Evolutionary conservation across 768 basidiomycete genomes (phyloP), one percentile per base, ranked within the genome.

Genomic region (Termitomyces sp.): DNA sequence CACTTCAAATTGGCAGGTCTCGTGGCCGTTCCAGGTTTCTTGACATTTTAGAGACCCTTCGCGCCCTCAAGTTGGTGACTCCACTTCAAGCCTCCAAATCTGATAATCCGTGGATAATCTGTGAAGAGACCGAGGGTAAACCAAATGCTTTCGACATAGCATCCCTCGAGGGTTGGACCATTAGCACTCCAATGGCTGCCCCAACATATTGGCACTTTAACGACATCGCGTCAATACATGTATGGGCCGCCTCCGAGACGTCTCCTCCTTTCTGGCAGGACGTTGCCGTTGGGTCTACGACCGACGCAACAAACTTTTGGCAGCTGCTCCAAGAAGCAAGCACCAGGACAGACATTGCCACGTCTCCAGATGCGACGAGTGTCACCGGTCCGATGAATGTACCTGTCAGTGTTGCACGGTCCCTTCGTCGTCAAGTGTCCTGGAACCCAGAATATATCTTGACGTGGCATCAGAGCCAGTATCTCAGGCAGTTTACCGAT

Each of bases 191-290:
- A 7, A 66, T 70, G 50, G 59, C 69, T n/a, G 80, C 82, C 0
- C 86, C 88, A 0, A 63, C 64, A 1, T 88, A 85, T 68, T 92
- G 88, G 85, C 70, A 76, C 35, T 82, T 91, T 60, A 77, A 78
- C 45, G 66, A 72, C 13, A 60, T 63, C 10, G 85, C 80, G 2
- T 81, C 88, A 0, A 61, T 91, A 7, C 76, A 82, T 64, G 69
- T 84, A 23, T 88, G 88, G 82, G 80, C 76, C 7, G 62, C 73
- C 20, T 77, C 81, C 3, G 81, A 82, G 51, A 66, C 63, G 2
- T 66, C 71, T 7, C 83, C 81, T 20, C 76, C 79, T 3, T 77
- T 87, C 50, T 81, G 83, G 76, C 82, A 81, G 59, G 66, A 76
- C 18, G 68, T 77, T 20, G 63, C 80, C 0, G 69, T 83, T 15